Base-by-base conservation (phyloP, 805 yeast genomes). In the Nakazawaea pomicola region DNA sequence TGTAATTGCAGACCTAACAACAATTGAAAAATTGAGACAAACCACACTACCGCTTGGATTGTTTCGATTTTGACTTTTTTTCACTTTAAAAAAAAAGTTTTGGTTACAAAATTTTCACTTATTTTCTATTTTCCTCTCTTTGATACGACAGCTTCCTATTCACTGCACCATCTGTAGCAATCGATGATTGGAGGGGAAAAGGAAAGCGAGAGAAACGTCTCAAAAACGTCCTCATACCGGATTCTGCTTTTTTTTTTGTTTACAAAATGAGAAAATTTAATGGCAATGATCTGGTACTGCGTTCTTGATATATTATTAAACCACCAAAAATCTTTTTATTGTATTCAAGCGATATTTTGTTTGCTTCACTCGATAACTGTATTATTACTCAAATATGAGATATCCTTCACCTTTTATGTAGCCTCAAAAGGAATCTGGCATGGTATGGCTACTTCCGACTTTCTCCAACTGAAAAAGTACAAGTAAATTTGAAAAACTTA, bases 131-230 rank as follows among this genome's bases (percentile, higher is more conserved):
- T 43, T 47, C 49, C 28, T 44, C 46, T 49, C 58, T 48, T 52
- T 52, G 68, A 64, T 63, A 64, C 68, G 65, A 61, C 54, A 53
- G 70, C 67, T 56, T 55, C 60, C 70, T 62, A 65, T 65, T 64
- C 68, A 65, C 70, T 65, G 70, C 68, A 60, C 64, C 64, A 54
- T 52, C 54, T 56, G 45, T 47, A 34, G 34, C 34, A 33, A 50
- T 64, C 61, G 62, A 51, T 54, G 65, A 62, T 49, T 60, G 68
- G 70, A 65, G 70, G 70, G 70, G 70, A 65, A 65, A 64, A 62
- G 70, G 56, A 54, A 47, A 52, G 61, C 66, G 52, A 62, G 67
- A 65, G 31, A 38, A 50, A 57, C 41, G 25, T 29, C 48, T 49
- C 64, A 58, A 50, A 51, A 36, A 59, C 65, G 65, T 54, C 65